Base-by-base conservation (phyloP, 768 basidiomycete genomes). In the Bullera alba region DNA sequence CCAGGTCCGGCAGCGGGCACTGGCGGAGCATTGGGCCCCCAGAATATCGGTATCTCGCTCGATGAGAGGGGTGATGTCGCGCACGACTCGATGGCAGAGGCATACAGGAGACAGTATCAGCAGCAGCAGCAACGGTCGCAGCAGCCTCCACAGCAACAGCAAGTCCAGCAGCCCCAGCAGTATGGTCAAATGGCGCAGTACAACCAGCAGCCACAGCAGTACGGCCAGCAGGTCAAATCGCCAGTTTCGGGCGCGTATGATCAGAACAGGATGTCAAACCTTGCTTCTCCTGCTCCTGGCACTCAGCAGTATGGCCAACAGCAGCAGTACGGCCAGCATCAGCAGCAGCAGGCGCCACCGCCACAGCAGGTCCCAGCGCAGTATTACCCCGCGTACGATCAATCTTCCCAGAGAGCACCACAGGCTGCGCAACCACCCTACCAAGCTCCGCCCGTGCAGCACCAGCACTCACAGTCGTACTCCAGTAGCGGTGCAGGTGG, bases 41-140 rank as follows among this genome's bases (percentile, higher is more conserved):
- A 87, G 36, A 69, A 67, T n/a, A 78, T 87, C 3, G 89, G 91
- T 2, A 92, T 93, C 53, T 79, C 81, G 2, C 76, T 93, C 2
- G 89, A 88, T 56, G 82, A 84, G 0, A 80, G 76, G 51, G 91
- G 90, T 6, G 79, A 83, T 14, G 91, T 93, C 4, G 75, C 84
- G 29, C 81, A 84, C 53, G 91, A 93, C 71, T 78, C 65, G 25
- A 65, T 65, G 60, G 67, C 59, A 1, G 62, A 68, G 36, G 58
- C 53, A 15, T 70, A 70, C 45, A 48, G 65, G n/a, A 22, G 67
- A 28, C 69, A 60, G 36, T 60, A 56, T 38, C 60, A 64, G 51
- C 56, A 57, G 38, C 60, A 62, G 35, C 64, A 66, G 41, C 41
- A 51, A 27, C 34, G 34, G 2, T 39, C 37, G 0, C 50, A 51